These are phyloP conservation scores for Gomphus sp. DNA, from an alignment of 1,284 basidiomycete species.

Conservation along the genomic window DNA sequence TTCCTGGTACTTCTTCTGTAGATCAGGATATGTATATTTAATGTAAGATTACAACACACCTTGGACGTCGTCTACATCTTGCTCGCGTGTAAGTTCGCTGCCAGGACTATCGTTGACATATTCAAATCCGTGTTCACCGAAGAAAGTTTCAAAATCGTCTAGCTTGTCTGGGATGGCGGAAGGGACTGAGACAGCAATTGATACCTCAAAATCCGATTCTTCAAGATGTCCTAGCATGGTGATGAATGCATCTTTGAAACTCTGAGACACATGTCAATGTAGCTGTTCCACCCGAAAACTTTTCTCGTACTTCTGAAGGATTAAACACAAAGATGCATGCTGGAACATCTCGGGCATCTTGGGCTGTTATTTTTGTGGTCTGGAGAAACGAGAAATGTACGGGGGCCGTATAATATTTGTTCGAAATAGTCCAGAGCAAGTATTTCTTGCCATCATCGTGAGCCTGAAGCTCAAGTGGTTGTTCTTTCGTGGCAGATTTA, in stretches of 20 bases:
- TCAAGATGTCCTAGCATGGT: constrained; percentile 18
- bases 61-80: neutral
- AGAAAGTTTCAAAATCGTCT: constrained; percentile 50
- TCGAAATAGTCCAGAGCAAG: constrained; percentile 70
- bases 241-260: constrained; percentile 31
- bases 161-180: constrained; percentile 15
- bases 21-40: neutral
- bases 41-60: neutral
- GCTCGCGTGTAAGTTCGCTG: neutral
- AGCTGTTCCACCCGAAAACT: neutral
- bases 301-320: constrained; percentile 43
- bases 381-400: constrained; percentile 57
- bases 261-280: constrained; percentile 28
- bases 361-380: constrained; percentile 30
- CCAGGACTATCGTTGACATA: constrained; percentile 40
- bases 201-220: constrained; percentile 54
- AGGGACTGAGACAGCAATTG: constrained; percentile 51
- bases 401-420: constrained; percentile 78
- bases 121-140: constrained; percentile 63
- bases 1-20: constrained; percentile 31
- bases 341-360: constrained; percentile 38
- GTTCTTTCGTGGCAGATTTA: neutral
- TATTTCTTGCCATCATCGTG: neutral
- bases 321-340: constrained; percentile 67
- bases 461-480: neutral